A percentile compares a stretch with the other conserved stretches of the same genome.
These are phyloP conservation scores for Sordariomycetes sp. DNA, from an alignment of 2,329 filamentous ascomycete species.

Conservation along the genomic window DNA sequence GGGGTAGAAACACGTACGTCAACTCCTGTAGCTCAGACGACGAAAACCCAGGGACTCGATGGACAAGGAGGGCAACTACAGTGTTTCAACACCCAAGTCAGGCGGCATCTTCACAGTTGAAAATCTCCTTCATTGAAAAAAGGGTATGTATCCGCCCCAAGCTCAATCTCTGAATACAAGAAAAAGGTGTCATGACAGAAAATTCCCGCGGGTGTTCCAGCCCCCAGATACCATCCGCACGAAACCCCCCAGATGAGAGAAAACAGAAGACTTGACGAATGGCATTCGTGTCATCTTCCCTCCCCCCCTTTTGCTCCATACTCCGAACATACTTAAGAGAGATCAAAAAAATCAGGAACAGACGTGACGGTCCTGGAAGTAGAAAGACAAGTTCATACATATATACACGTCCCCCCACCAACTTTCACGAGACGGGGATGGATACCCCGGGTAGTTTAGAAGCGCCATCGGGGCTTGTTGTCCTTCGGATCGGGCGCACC, in stretches of 20 bases:
- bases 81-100: no score
- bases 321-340: neutral
- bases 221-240: no score
- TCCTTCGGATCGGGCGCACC: constrained; percentile 25
- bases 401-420: neutral
- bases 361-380: neutral
- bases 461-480: constrained; percentile 39
- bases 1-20: no score
- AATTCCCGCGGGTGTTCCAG: neutral
- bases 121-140: no score
- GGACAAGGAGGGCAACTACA: no score
- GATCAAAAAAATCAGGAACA: neutral
- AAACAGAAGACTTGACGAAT: neutral
- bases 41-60: no score
- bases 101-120: no score
- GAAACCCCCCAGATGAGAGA: neutral
- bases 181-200: neutral
- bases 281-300: neutral
- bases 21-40: no score
- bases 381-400: neutral
- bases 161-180: neutral
- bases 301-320: neutral
- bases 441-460: constrained; percentile 10
- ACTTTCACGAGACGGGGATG: neutral
- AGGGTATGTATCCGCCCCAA: neutral